Evolutionary conservation across 2,329 filamentous ascomycete genomes (phyloP), one percentile per base, ranked within the genome.

Genomic region (Penicillium sclerotigenum): DNA sequence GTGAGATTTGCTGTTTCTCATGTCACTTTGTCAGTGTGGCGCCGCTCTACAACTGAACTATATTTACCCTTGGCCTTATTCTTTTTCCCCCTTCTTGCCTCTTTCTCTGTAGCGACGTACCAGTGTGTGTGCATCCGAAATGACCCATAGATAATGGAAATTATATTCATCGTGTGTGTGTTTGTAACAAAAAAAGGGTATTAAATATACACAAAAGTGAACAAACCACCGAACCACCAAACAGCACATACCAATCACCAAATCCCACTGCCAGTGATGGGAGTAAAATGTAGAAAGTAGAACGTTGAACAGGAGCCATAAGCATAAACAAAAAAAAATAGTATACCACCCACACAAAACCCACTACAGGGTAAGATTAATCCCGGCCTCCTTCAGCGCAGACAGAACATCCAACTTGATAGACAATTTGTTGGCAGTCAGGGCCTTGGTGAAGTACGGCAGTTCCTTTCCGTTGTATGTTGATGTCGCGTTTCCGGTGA

Each of bases 391-490:
- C 8, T 52, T 59, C 20, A 78, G 47, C 24, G 72, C 68, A 57
- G 67, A n/a, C 59, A 11, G 55, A 11, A 79, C 66, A 60, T 84
- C 75, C 71, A 85, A 61, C 18, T 75, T 61, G 4, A 82, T 59
- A 1, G 66, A 68, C 38, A 85, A 67, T 2, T 68, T 73, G 45
- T 81, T 82, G 14, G 73, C 69, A 45, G 71, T 62, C 34, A 86
- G 71, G 3, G 83, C 81, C 28, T 74, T 68, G 57, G 80, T 78
- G 62, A 80, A 85, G 63, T 85, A 86, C 5, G 73, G 66, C 50
- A 86, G 61, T 43, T 79, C 73, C 62, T 80, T 56, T 3, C 80
- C 81, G 40, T 80, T 68, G 56, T 77, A 78, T 0, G n/a, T 20
- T 37, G 80, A 65, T 42, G 75, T 78, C 18, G 73, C 76, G 36